Evolutionary conservation across 257 asterid genomes (phyloP).

Genomic region (Jasminum sambac): DNA sequence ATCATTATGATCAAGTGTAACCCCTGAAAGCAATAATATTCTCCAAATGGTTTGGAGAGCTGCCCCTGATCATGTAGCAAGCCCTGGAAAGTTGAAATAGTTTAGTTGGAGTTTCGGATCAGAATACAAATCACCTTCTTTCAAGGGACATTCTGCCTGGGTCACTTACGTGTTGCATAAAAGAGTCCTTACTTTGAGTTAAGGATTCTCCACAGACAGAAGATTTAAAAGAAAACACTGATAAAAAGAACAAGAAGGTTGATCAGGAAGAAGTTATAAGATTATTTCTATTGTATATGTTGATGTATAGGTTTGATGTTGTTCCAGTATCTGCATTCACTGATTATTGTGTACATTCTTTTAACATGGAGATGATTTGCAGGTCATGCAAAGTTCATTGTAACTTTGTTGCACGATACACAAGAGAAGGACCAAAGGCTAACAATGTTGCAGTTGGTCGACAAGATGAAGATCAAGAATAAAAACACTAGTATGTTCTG

Average conservation of each 20-base stretch:
- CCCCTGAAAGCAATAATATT: not conserved
- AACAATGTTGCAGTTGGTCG: conserved; percentile 86
- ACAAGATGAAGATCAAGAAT: conserved; percentile 69
- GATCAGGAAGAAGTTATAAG: not conserved
- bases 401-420: conserved; percentile 65
- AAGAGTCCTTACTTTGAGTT: not conserved
- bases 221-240: not conserved
- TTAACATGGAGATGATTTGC: conserved; percentile 33
- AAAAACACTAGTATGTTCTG: conserved; percentile 62
- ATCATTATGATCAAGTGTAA: not conserved
- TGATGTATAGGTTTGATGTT: not conserved
- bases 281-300: not conserved
- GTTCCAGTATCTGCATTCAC: not conserved
- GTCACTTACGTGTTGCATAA: not conserved
- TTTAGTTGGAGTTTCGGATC: not conserved
- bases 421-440: conserved; percentile 78
- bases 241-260: not conserved
- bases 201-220: not conserved
- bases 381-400: conserved; percentile 70
- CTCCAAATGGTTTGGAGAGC: not conserved
- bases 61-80: not conserved
- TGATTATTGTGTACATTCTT: not conserved
- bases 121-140: not conserved
- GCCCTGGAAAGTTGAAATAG: not conserved
- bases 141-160: not conserved